phyloP scores from a whole-genome alignment of 108 stramenopile genomes.

The Cyclotella baltica region DNA sequence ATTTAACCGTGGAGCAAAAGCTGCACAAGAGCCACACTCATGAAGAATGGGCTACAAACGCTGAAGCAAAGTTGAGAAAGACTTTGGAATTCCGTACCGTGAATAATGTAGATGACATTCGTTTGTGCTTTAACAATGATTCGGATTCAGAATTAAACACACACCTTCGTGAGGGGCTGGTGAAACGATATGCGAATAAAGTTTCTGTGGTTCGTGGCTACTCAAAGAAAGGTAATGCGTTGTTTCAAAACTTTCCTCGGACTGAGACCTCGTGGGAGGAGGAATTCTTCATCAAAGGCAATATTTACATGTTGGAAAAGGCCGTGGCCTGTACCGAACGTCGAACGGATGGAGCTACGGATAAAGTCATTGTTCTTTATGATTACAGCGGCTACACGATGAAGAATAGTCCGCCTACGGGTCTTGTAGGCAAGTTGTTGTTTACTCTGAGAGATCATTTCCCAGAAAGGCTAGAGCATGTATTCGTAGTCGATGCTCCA shows the following conservation, averaged over 20 bases:
- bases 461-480: conserved; percentile 51
- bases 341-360: conserved; percentile 31
- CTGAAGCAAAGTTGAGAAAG: conserved; percentile 27
- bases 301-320: conserved; percentile 55
- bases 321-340: conserved; percentile 58
- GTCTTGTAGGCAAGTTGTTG: conserved; percentile 44
- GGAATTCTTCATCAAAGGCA: conserved; percentile 57
- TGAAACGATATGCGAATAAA: conserved; percentile 28
- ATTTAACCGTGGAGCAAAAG: conserved; percentile 31
- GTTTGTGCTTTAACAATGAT: conserved; percentile 48
- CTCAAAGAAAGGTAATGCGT: conserved; percentile 51
- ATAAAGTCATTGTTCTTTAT: conserved; percentile 46
- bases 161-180: conserved; percentile 36
- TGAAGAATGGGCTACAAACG: conserved; percentile 15
- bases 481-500: conserved; percentile 52
- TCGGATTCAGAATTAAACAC: conserved; percentile 24
- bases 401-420: conserved; percentile 45
- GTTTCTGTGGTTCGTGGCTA: conserved; percentile 50
- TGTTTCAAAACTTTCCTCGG: conserved; percentile 55
- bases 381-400: conserved; percentile 48
- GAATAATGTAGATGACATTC: conserved; percentile 46
- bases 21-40: background rate
- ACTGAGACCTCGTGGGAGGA: conserved; percentile 39
- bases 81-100: conserved; percentile 40
- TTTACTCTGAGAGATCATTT: conserved; percentile 47